Base-by-base conservation (phyloP, 2,329 filamentous ascomycete species). In the Alternaria metachromatica region DNA sequence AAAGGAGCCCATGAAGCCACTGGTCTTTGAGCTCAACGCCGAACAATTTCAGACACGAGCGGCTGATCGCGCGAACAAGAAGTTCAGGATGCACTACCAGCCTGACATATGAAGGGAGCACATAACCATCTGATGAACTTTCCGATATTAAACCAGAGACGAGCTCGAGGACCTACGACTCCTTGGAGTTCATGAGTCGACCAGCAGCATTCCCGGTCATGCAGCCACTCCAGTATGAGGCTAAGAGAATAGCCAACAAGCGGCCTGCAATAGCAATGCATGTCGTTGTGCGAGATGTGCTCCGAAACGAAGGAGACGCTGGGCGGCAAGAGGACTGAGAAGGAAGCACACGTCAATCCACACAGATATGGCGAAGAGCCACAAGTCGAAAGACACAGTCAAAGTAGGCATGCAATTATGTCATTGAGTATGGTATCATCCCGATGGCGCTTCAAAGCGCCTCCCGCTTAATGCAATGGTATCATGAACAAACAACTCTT, bases 41-140 rank as follows among this genome's bases (percentile, higher is more conserved):
- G 91, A 93, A 72, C 93, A 96, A 76, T 94, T 98, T 75, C 89
- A 93, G 84, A 88, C 90, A 69, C 87, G 94, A 11, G 90, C 95
- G 3, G 89, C 91, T 15, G 95, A 98, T 77, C 85, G 96, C 21
- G 93, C 94, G 53, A 97, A 92, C 73, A 93, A 89, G 82, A 98
- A 97, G 82, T 97, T 97, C 81, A 97, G 96, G 81, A 86, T 88
- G 76, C 94, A 95, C 77, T 93, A 92, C 73, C 84, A 94, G 66
- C 86, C 89, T 53, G 89, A 92, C 68, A 79, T 97, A 13, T 97
- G 84, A 91, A 9, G 21, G 9, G 56, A 11, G 21, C n/a, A 33
- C 13, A 13, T 8, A 6, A 25, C 13, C 9, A 33, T 53, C 5
- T 53, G 20, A 1, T 21, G 20, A 53, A 53, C 5, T 41, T 11